These are phyloP conservation scores for Gliomastix tumulicola DNA, from an alignment of 2,329 filamentous ascomycete genomes.

Conservation along the genomic window DNA sequence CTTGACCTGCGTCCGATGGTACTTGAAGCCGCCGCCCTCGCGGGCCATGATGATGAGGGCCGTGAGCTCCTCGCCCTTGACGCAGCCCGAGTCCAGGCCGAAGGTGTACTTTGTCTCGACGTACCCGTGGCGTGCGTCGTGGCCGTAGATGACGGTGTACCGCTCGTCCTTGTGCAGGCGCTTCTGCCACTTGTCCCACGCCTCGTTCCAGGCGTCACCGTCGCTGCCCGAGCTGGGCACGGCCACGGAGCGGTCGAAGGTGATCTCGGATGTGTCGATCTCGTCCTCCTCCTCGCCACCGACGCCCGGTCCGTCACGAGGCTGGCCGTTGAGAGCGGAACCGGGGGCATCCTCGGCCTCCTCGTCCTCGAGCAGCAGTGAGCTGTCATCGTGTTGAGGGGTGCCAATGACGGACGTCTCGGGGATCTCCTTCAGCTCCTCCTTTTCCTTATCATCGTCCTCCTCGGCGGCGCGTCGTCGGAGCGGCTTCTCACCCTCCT, in stretches of 20 bases:
- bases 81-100: conserved; percentile 80
- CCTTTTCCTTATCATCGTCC: conserved; percentile 11
- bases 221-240: conserved; percentile 33
- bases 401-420: background rate
- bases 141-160: conserved; percentile 76
- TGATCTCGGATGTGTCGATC: conserved; percentile 9
- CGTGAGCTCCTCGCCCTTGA: conserved; percentile 66
- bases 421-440: conserved; percentile 2
- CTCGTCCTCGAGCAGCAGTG: conserved; percentile 4
- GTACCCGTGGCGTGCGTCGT: conserved; percentile 71
- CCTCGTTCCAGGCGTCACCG: conserved; percentile 62
- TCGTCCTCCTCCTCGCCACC: background rate
- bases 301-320: no score
- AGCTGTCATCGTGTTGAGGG: background rate
- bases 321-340: no score
- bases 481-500: conserved; percentile 13
- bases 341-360: conserved; percentile 2
- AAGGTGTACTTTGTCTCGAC: conserved; percentile 59
- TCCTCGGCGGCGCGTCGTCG: conserved; percentile 7
- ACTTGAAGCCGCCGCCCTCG: conserved; percentile 19
- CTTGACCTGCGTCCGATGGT: conserved; percentile 33
- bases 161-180: conserved; percentile 22
- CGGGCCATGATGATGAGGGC: conserved; percentile 64
- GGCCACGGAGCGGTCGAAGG: conserved; percentile 20
- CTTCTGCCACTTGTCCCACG: conserved; percentile 48